Percentiles rank a stretch among this genome's conserved stretches.
phyloP scores from a whole-genome alignment of 768 basidiomycete genomes.

The Tylopilus sp. region DNA sequence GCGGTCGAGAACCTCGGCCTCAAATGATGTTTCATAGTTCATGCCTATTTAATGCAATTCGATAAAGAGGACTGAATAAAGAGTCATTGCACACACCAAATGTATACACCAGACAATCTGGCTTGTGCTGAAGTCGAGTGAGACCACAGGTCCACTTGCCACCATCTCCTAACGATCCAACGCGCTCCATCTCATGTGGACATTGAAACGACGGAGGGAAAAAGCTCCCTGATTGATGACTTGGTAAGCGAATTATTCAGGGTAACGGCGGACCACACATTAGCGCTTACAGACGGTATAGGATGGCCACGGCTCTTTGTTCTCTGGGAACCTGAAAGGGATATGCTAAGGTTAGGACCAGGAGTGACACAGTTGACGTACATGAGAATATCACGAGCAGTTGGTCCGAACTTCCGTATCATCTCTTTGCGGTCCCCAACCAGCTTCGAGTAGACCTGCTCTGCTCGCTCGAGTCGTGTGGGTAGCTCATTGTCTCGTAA shows the following conservation, averaged over 20 bases:
- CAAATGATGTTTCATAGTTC: slow-evolving; percentile 63
- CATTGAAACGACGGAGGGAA: slow-evolving; percentile 43
- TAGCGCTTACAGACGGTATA: slow-evolving; percentile 52
- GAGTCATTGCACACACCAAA: slow-evolving; percentile 40
- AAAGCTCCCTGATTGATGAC: slow-evolving; percentile 39
- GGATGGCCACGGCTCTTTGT: slow-evolving; percentile 51
- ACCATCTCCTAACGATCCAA: slow-evolving; percentile 57
- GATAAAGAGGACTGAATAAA: background rate
- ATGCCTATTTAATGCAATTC: slow-evolving; percentile 32
- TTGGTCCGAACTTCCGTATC: slow-evolving; percentile 54
- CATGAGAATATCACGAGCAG: slow-evolving; percentile 45
- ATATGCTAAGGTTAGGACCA: slow-evolving; percentile 1
- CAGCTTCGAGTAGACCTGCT: slow-evolving; percentile 44
- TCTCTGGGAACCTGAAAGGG: slow-evolving; percentile 47
- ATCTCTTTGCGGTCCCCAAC: slow-evolving; percentile 42
- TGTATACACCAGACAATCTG: slow-evolving; percentile 58
- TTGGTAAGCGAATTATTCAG: slow-evolving; percentile 1
- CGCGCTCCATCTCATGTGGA: slow-evolving; percentile 41
- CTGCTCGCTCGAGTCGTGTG: slow-evolving; percentile 40
- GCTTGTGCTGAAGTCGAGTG: slow-evolving; percentile 49
- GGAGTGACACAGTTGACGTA: slow-evolving; percentile 6
- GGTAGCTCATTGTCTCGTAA: slow-evolving; percentile 36
- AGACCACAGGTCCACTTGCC: slow-evolving; percentile 72
- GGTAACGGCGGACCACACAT: background rate
- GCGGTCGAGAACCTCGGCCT: slow-evolving; percentile 50